phyloP scores from a whole-genome alignment of 306 rosid species.

The Quercus alba region DNA sequence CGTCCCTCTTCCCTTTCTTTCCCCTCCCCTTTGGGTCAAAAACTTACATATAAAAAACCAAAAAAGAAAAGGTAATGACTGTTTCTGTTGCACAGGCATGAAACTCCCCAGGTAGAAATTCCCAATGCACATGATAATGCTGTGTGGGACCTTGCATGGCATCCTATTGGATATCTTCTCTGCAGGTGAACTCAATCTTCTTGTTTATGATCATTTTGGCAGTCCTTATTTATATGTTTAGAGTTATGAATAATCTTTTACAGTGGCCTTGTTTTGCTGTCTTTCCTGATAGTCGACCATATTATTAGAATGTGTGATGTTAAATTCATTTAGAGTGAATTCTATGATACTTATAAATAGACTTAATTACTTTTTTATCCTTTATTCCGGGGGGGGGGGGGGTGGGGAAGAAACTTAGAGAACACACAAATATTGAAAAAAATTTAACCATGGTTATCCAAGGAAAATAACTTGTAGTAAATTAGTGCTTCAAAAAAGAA shows the following conservation, averaged over 20 bases:
- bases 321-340: background rate
- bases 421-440: background rate
- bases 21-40: too few relatives aligned
- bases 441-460: background rate
- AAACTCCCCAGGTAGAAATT: conserved; percentile 91
- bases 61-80: background rate
- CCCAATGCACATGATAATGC: conserved; percentile 81
- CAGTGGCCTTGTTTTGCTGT: background rate
- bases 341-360: background rate
- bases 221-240: background rate
- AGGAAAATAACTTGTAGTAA: background rate
- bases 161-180: conserved; percentile 97
- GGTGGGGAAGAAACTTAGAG: background rate
- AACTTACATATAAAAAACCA: too few relatives aligned
- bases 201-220: conserved; percentile 11
- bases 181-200: conserved; percentile 65
- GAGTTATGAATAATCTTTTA: background rate
- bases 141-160: conserved; percentile 99
- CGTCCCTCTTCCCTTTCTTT: too few relatives aligned
- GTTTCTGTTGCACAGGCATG: conserved; percentile 66
- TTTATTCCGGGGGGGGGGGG: background rate
- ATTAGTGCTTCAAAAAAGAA: background rate
- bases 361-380: background rate
- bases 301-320: background rate
- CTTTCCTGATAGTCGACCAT: background rate